phyloP scores from a whole-genome alignment of 306 rosid species.

The Betula pendula region DNA sequence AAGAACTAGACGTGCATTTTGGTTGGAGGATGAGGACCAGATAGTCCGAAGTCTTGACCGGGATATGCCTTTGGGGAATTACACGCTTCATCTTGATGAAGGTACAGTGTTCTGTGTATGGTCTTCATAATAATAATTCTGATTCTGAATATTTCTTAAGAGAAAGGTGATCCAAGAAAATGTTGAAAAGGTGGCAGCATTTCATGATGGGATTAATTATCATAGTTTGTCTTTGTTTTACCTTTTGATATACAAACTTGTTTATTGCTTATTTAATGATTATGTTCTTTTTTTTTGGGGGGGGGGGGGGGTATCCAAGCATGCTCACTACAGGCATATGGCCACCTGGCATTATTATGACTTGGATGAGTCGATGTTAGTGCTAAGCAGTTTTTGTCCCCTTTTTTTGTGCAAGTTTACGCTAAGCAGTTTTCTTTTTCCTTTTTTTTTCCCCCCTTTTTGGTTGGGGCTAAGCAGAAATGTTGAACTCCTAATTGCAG shows the following conservation, averaged over 20 bases:
- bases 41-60: conserved; percentile 87
- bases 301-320: background rate
- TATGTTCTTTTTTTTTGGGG: too few species aligned
- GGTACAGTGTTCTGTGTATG: conserved; percentile 38
- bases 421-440: background rate
- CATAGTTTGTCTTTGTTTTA: background rate
- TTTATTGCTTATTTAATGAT: too few species aligned
- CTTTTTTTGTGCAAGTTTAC: background rate
- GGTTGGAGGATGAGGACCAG: conserved; percentile 98
- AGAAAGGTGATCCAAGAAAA: background rate
- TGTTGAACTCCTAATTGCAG: conserved; percentile 50
- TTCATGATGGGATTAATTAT: conserved; percentile 1
- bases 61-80: conserved; percentile 93
- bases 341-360: background rate
- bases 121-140: background rate
- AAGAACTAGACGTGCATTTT: conserved; percentile 90
- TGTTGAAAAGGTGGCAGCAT: background rate
- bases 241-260: too few species aligned
- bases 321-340: background rate
- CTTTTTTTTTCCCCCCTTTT: background rate
- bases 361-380: background rate
- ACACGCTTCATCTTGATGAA: conserved; percentile 95
- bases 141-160: background rate
- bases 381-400: background rate
- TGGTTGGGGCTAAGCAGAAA: conserved; percentile 11